Conservation (phyloP, 805 yeast genomes). For the Komagataella ulmi region DNA sequence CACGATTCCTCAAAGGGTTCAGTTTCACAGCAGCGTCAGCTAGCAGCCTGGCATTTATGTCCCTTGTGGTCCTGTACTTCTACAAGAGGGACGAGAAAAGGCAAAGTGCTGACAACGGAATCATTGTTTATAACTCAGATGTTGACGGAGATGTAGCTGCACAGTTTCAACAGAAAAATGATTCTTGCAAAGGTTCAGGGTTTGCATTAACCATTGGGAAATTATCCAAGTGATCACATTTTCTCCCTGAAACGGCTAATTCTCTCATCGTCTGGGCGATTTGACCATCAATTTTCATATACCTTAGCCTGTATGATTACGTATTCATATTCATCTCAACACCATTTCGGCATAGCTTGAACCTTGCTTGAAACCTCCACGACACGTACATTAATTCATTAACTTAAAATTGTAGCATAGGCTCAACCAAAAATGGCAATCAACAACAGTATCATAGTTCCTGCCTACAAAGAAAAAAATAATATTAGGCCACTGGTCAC, state of each 20-base stretch:
- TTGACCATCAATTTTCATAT: too few species aligned
- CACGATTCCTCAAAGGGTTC: conserved; percentile 36
- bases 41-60: conserved; percentile 6
- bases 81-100: conserved; percentile 39
- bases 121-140: conserved; percentile 24
- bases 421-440: conserved; percentile 1
- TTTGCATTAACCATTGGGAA: neutral
- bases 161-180: neutral
- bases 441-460: conserved; percentile 24
- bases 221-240: neutral
- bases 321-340: neutral
- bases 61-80: conserved; percentile 10
- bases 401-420: neutral
- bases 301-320: neutral
- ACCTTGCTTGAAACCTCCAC: neutral
- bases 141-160: neutral
- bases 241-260: neutral
- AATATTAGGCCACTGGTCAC: conserved; percentile 36
- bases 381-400: neutral
- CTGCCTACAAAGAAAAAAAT: conserved; percentile 36
- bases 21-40: conserved; percentile 30
- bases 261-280: neutral
- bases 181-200: neutral
- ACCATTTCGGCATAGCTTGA: neutral
- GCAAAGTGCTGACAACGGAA: conserved; percentile 33